Evolutionary conservation across 345 rosid species (phyloP).

Genomic region (Aquilaria yunnanensis): DNA sequence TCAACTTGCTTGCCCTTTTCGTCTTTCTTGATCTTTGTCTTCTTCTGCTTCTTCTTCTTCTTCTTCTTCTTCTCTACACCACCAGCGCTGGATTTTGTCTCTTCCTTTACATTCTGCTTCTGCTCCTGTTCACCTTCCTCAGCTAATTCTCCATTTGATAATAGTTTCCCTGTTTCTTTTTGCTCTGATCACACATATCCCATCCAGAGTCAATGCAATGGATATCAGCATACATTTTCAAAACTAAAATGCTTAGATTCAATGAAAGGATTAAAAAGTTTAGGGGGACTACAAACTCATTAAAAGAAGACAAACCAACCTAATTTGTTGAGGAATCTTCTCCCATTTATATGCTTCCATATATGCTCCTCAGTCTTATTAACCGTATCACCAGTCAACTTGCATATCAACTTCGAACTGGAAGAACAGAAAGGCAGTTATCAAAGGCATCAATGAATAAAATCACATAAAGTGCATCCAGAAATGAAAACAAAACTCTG

Average conservation of each 20-base stretch:
- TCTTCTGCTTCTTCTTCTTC: constrained; percentile 22
- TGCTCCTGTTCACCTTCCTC: constrained; percentile 21
- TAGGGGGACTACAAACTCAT: neutral
- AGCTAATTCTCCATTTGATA: constrained; percentile 13
- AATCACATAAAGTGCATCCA: neutral
- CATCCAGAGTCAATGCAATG: neutral
- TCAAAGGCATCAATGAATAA: constrained; percentile 4
- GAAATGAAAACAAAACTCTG: constrained; percentile 6
- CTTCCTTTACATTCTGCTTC: constrained; percentile 4
- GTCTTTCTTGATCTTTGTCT: constrained; percentile 21
- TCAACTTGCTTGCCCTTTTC: constrained; percentile 31
- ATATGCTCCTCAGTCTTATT: constrained; percentile 89
- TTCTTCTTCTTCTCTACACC: constrained; percentile 6
- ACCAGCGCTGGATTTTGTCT: constrained; percentile 15
- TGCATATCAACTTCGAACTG: constrained; percentile 82
- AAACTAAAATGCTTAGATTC: neutral
- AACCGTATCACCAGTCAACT: constrained; percentile 77
- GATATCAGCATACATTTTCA: neutral
- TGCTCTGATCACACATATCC: constrained; percentile 44
- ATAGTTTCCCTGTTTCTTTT: constrained; percentile 42
- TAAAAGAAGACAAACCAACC: constrained; percentile 29
- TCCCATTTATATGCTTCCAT: constrained; percentile 89
- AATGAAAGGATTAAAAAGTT: neutral
- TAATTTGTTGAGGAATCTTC: constrained; percentile 71
- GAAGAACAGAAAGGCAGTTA: constrained; percentile 9